Base-by-base conservation (phyloP, 1,139 yeast genomes). In the Geotrichum candidum region DNA sequence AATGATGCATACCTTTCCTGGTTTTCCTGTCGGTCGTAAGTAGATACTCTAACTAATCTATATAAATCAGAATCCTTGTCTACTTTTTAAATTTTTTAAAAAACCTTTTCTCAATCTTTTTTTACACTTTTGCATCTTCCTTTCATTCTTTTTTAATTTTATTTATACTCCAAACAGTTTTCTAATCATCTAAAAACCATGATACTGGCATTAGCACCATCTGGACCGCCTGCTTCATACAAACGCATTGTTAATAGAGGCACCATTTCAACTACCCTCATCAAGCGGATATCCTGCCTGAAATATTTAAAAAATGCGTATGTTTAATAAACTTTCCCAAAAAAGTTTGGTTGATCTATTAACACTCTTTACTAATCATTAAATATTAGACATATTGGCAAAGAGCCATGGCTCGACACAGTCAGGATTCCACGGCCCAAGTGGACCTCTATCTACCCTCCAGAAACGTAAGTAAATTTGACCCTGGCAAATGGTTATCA, bases 401-500 rank as follows among this genome's bases (percentile, higher is more conserved):
- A 58, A 53, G 60, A 58, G 23, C 60, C 60, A 11, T 58, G 60
- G 60, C 54, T 58, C 6, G 60, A 58, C 27, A 58, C 60, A 18
- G 53, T 38, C 9, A 27, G 52, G n/a, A 53, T 58, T n/a, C 53
- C 60, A 10, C 25, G 57, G 38, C 29, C 13, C 25, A 53, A 53
- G 46, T 54, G 55, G 56, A 46, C 31, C 35, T 33, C 51, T 2
- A 50, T 53, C 18, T 58, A 58, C 29, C 38, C 60, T 3, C 25
- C 46, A 18, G 59, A 56, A 22, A 38, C 23, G 59, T 56, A 56
- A 56, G 59, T 56, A 10, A n/a, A 35, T 3, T 13, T 11, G 25
- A 13, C 10, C 13, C 45, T 35, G 55, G 18, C 15, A 22, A 2
- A 18, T 35, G n/a, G 33, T n/a, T 23, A 46, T 18, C 51, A 9